Percentiles rank a stretch among this genome's conserved stretches.
These are phyloP conservation scores for Carex myosuroides DNA, from an alignment of 176 grass and related monocot species.

Conservation along the genomic window DNA sequence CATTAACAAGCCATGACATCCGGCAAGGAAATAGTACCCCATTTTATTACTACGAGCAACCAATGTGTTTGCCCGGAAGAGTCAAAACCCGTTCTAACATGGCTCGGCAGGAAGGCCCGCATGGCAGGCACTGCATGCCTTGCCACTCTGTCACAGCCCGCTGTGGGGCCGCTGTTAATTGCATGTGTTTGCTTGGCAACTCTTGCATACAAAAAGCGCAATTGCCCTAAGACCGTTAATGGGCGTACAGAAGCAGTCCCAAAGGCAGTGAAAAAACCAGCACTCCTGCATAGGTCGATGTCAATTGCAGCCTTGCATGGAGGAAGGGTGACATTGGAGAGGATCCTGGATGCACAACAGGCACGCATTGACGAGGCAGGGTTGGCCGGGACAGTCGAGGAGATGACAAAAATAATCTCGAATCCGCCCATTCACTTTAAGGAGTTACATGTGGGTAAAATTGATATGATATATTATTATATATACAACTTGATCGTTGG, in stretches of 20 bases:
- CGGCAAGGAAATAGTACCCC: not conserved
- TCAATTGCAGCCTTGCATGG: conserved; percentile 19
- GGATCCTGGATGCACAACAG: not conserved
- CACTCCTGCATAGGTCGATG: not conserved
- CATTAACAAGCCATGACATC: conserved; percentile 6
- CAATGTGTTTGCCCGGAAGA: not conserved
- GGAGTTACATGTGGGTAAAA: conserved; percentile 1
- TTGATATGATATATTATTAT: not conserved
- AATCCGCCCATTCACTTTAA: not conserved
- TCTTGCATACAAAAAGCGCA: conserved; percentile 5
- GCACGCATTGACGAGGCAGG: not conserved
- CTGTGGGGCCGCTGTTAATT: conserved; percentile 13
- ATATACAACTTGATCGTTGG: not conserved
- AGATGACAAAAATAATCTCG: not conserved
- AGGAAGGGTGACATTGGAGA: not conserved
- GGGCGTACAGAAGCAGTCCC: not conserved
- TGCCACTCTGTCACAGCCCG: not conserved
- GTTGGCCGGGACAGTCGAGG: too few species aligned
- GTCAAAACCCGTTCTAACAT: not conserved
- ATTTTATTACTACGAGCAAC: not conserved
- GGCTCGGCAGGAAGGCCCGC: not conserved
- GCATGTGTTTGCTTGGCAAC: conserved; percentile 15
- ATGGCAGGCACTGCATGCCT: not conserved
- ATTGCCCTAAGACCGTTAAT: not conserved
- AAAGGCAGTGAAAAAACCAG: not conserved